Percentiles rank a stretch among this genome's conserved stretches.
Evolutionary conservation across 1,284 basidiomycete species (phyloP).

Genomic region (Ceratobasidium sp.): DNA sequence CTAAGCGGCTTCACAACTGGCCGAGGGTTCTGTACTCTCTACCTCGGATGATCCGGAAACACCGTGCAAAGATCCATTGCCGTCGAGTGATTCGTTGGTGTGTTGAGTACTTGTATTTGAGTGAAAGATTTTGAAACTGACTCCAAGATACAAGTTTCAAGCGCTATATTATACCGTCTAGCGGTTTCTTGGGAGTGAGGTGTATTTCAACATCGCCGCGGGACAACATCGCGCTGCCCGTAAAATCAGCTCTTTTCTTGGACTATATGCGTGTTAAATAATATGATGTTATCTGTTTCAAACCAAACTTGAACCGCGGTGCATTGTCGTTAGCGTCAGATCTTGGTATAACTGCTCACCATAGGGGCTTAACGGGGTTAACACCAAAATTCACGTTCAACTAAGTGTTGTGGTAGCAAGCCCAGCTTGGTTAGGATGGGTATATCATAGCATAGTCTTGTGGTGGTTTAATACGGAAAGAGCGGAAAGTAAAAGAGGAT

Average conservation of each 20-base stretch:
- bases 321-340: constrained; percentile 50
- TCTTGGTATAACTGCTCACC: not conserved
- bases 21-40: constrained; percentile 43
- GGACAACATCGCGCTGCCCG: constrained; percentile 60
- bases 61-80: constrained; percentile 33
- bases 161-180: constrained; percentile 22
- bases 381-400: constrained; percentile 45
- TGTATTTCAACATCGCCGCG: constrained; percentile 55
- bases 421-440: constrained; percentile 57
- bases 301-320: constrained; percentile 62
- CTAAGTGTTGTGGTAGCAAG: constrained; percentile 67
- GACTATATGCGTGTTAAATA: constrained; percentile 26
- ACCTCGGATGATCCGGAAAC: constrained; percentile 44
- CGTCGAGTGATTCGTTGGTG: constrained; percentile 22
- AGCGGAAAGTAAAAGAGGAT: constrained; percentile 57
- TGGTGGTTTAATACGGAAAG: constrained; percentile 49
- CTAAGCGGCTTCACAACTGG: constrained; percentile 41
- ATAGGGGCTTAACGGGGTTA: not conserved
- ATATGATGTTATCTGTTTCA: constrained; percentile 61
- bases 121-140: not conserved
- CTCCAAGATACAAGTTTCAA: not conserved
- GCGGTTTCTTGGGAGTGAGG: constrained; percentile 1
- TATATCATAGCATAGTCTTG: constrained; percentile 50
- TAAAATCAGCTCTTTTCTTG: no score
- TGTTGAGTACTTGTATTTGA: not conserved